Evolutionary conservation across 352 stramenopile species (phyloP).

Genomic region (Phytopythium montanum): DNA sequence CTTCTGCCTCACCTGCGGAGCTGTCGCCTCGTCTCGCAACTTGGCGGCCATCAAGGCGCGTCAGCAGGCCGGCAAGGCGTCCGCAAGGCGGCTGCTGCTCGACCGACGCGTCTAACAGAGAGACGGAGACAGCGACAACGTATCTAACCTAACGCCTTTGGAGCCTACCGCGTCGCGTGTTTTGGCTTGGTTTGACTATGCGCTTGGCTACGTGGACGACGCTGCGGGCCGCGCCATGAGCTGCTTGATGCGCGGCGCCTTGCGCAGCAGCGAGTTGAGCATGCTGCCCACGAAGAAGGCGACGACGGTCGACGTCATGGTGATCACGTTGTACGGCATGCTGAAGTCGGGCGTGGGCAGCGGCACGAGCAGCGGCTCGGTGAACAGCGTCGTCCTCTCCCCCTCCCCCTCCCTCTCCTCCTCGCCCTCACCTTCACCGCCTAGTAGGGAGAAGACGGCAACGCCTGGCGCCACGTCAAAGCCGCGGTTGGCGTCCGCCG

Average conservation of each 20-base stretch:
- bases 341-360: conserved; percentile 87
- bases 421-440: conserved; percentile 6
- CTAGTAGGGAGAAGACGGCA: conserved; percentile 33
- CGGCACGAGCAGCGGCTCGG: conserved; percentile 75
- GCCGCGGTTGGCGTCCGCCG: conserved; percentile 81
- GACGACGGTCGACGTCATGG: conserved; percentile 86
- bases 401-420: conserved; percentile 3
- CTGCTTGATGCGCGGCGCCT: conserved; percentile 62
- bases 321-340: conserved; percentile 92
- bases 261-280: conserved; percentile 77
- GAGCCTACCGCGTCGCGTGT: too few species aligned
- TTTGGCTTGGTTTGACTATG: too few species aligned
- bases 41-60: conserved; percentile 10
- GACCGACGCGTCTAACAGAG: neutral
- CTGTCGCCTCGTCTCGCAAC: conserved; percentile 33
- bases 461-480: conserved; percentile 76
- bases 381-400: conserved; percentile 44
- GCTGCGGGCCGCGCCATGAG: conserved; percentile 37
- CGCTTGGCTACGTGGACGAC: too few species aligned
- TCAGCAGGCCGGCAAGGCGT: neutral
- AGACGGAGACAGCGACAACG: too few species aligned
- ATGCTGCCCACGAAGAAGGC: conserved; percentile 85
- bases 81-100: neutral
- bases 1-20: conserved; percentile 52
- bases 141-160: too few species aligned